These are phyloP conservation scores for Pythium pectinolyticum DNA, from an alignment of 352 stramenopile genomes.

Conservation along the genomic window DNA sequence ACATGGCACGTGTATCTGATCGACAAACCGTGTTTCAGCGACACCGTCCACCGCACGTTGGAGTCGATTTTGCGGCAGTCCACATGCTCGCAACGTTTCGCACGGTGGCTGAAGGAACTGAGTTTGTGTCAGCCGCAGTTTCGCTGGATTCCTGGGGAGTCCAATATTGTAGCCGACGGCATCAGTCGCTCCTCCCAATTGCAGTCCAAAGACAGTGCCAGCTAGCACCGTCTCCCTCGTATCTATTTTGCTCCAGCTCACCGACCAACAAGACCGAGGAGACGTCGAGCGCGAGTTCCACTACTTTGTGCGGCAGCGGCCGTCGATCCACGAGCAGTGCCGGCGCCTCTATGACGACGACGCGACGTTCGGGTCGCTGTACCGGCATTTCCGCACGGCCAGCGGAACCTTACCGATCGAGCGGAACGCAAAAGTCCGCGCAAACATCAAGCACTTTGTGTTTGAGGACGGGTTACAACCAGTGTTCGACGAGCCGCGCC, in stretches of 20 bases:
- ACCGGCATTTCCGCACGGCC: not conserved
- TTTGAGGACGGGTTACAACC: slow-evolving; percentile 9
- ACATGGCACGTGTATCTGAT: slow-evolving; percentile 14
- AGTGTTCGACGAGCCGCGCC: not conserved
- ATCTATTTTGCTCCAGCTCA: not conserved
- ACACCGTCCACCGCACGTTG: slow-evolving; percentile 22
- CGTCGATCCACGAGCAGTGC: slow-evolving; percentile 10
- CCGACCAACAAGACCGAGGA: not conserved
- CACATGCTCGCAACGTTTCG: slow-evolving; percentile 11
- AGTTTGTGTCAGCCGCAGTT: slow-evolving; percentile 20
- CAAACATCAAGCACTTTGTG: not conserved
- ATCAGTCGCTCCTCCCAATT: not conserved
- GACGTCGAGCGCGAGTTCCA: not conserved
- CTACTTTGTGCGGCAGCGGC: not conserved
- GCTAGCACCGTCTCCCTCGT: not conserved
- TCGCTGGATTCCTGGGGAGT: slow-evolving; percentile 17
- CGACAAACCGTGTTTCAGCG: slow-evolving; percentile 22
- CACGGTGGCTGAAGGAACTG: slow-evolving; percentile 25
- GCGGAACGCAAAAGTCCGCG: not conserved
- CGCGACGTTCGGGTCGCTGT: not conserved
- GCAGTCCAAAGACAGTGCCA: not conserved
- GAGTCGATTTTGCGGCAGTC: slow-evolving; percentile 19
- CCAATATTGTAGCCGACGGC: slow-evolving; percentile 18
- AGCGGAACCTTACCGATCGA: not conserved
- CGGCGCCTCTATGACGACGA: slow-evolving; percentile 3